Conservation (phyloP, 148 eudicot genomes). For the Persicaria tinctoria region DNA sequence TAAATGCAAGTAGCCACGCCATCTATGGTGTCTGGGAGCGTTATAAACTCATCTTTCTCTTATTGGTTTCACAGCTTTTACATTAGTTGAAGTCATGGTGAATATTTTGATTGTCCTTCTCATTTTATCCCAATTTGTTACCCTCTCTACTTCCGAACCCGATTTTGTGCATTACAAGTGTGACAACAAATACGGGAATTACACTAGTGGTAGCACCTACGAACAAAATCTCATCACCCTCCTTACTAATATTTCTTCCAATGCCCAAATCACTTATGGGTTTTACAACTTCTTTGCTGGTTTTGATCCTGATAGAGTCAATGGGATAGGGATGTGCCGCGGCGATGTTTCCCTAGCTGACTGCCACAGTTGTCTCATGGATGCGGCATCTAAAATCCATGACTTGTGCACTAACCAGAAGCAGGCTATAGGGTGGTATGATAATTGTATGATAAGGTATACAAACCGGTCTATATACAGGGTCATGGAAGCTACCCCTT, state of each 20-base stretch:
- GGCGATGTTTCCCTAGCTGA: conserved; percentile 16
- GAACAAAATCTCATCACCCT: conserved; percentile 15
- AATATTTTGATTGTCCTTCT: not conserved
- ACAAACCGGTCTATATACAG: conserved; percentile 13
- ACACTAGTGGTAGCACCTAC: conserved; percentile 12
- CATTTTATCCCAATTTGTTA: not conserved
- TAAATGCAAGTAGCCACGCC: not conserved
- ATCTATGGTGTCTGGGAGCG: not conserved
- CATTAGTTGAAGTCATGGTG: not conserved
- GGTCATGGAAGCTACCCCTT: not conserved
- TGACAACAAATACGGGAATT: conserved; percentile 11
- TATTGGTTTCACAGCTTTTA: not conserved
- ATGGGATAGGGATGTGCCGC: conserved; percentile 19
- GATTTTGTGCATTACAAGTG: not conserved
- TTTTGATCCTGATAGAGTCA: not conserved
- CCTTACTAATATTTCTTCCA: conserved; percentile 8
- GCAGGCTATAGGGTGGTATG: conserved; percentile 26
- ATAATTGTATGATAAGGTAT: conserved; percentile 25
- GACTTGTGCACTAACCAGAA: conserved; percentile 21
- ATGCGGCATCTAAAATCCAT: conserved; percentile 2
- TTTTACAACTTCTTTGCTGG: conserved; percentile 16
- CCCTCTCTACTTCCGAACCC: not conserved
- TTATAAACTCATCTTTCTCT: not conserved
- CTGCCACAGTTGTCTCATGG: conserved; percentile 22
- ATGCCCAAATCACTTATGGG: conserved; percentile 11